Percentiles rank a stretch among this genome's conserved stretches.
Evolutionary conservation across 805 yeast species (phyloP).

Genomic region (Ogataea siamensis): DNA sequence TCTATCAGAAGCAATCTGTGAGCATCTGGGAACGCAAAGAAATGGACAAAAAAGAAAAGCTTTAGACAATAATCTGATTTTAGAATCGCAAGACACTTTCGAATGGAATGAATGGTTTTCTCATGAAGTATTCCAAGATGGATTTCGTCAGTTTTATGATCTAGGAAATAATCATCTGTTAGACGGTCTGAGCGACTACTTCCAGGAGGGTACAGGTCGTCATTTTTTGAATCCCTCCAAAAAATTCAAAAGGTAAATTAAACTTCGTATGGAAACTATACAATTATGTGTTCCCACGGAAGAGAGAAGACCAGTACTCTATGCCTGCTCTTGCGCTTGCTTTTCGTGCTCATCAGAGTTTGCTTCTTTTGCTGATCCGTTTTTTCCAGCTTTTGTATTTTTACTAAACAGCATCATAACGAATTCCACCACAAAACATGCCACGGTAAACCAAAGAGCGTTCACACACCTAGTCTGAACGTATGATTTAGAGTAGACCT

Average conservation of each 20-base stretch:
- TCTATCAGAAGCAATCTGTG: conserved; percentile 21
- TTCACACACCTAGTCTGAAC: neutral
- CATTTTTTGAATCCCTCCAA: too few species aligned
- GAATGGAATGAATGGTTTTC: conserved; percentile 29
- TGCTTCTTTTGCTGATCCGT: neutral
- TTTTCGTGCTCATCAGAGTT: too few species aligned
- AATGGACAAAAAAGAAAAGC: conserved; percentile 2
- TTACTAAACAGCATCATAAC: neutral
- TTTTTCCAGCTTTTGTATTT: neutral
- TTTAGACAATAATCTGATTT: conserved; percentile 1
- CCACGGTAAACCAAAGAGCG: neutral
- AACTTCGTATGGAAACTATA: too few species aligned
- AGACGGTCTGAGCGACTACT: conserved; percentile 5
- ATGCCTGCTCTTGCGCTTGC: too few species aligned
- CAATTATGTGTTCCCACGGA: too few species aligned
- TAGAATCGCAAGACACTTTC: conserved; percentile 11
- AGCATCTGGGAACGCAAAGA: conserved; percentile 14
- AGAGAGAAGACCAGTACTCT: too few species aligned
- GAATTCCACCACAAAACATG: neutral
- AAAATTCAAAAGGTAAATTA: too few species aligned
- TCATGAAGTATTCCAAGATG: conserved; percentile 25
- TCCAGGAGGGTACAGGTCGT: too few species aligned
- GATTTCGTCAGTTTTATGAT: conserved; percentile 24
- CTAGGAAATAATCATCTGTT: conserved; percentile 7
- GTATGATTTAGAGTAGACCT: neutral